Evolutionary conservation across 768 basidiomycete species (phyloP), one percentile per base, ranked within the genome.

Genomic region (Rhizopogon rudus): DNA sequence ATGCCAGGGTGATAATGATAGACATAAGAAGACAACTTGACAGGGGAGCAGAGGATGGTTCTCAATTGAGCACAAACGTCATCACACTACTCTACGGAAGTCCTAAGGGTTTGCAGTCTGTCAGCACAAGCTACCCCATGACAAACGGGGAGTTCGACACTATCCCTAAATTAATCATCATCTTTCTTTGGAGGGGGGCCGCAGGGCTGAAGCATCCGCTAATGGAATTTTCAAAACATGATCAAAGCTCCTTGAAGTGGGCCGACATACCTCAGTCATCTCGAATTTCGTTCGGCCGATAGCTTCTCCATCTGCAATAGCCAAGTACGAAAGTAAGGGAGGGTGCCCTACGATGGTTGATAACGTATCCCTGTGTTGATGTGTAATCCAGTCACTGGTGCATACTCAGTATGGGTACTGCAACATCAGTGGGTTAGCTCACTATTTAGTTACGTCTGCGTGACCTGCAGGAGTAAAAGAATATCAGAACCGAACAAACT

Each of bases 391-490:
- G 67, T 98, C 96, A 72, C 96, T 98, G 31, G 17, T 7, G 65
- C 2, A 5, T 51, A 55, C 33, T 40, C 17, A 61, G 65, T 59
- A 61, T 61, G 10, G 54, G 46, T 49, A 46, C 41, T 41, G 33
- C 35, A 44, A 59, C 31, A 42, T 25, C n/a, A n/a, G 51, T 40
- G 9, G 13, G 16, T 22, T 25, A 40, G 75, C 92, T 59, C 64
- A 97, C 96, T 88, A 94, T 77, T 98, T 98, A 6, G 93, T 91
- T 68, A 95, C 74, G 71, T 99, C 96, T 37, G 95, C 94, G 73
- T 99, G 95, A 29, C 96, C 94, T 93, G 55, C 31, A 45, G 33
- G 22, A 56, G 52, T 17, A 40, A 29, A 44, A 35, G 56, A 55
- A 50, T 9, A 43, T 62, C 53, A 61, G 58, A 55, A 55, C 43